Percentiles rank a stretch among this genome's conserved stretches.
Conservation (phyloP, 371 early-diverging fungal species). For the Funneliformis caledonium region DNA sequence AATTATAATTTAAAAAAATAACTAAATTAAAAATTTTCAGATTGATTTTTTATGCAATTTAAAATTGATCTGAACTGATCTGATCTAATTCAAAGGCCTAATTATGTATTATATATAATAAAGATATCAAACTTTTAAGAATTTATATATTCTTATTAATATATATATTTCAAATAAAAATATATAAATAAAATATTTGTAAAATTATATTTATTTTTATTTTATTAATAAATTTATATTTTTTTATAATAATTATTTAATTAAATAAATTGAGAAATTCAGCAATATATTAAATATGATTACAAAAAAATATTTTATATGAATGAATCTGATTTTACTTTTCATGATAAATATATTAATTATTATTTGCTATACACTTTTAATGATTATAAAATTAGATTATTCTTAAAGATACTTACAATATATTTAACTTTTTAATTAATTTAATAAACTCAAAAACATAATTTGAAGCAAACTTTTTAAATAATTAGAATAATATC, state of each 20-base stretch:
- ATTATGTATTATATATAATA: background rate
- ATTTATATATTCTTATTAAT: background rate
- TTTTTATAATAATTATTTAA: background rate
- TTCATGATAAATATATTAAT: background rate
- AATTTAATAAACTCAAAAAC: slow-evolving; percentile 4
- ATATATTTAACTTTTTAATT: background rate
- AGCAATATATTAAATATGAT: background rate
- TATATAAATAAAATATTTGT: no score
- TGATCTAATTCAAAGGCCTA: no score
- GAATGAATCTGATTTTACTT: background rate
- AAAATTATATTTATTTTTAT: background rate
- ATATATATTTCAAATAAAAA: background rate
- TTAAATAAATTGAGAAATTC: background rate
- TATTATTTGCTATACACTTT: no score
- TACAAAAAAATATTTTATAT: background rate
- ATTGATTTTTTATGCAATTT: no score
- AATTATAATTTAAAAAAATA: no score
- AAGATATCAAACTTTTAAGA: background rate
- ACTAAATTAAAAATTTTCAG: no score
- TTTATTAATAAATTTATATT: background rate
- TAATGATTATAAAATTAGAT: background rate
- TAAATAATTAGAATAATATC: background rate
- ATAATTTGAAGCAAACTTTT: background rate
- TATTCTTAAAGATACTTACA: background rate
- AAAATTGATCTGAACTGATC: no score